Base-by-base conservation (phyloP, 345 rosid genomes). In the Eucalyptus grandis region DNA sequence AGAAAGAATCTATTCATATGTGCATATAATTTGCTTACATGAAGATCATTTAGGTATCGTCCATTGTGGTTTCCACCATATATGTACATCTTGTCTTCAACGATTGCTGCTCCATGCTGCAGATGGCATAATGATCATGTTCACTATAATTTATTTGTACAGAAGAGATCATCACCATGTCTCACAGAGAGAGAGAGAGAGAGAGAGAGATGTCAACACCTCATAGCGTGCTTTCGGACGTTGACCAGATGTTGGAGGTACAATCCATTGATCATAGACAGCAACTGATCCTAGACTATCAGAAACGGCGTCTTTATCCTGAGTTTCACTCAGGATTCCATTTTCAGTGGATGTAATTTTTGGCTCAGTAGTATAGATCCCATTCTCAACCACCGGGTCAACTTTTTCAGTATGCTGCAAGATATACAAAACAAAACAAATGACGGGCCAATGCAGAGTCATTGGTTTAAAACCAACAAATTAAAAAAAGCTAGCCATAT, bases 41-140 rank as follows among this genome's bases (percentile, higher is more conserved):
- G 97, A 89, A 98, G 96, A 93, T 98, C 99, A 92, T 92, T 95
- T 88, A 97, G 98, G 92, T 98, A 97, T 86, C 99, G 99, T 26
- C 99, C 99, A 91, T 98, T 98, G 91, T 97, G 99, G 93, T 98
- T 98, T 91, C 99, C 99, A 89, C 98, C 99, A 91, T 91, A 53
- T 53, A 53, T 9, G 58, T 53, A 98, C 99, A 98, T 97, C 93
- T 96, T 96, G 91, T 98, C 99, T 89, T 95, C 96, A 93, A 98
- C 89, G 90, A 95, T 95, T 88, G 96, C 97, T 90, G 98, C 98
- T 87, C 96, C 99, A 92, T 98, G 99, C 99, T 98, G 96, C 67
- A 90, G 83, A 91, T 69, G 88, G 69, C 43, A 91, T 85, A 49
- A 89, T 49, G 47, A 43, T 86, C 69, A 88, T 89, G 24, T 86